A percentile compares a stretch with the other conserved stretches of the same genome.
These are phyloP conservation scores for Angomonas ambiguus DNA, from an alignment of 208 protist species.

Conservation along the genomic window DNA sequence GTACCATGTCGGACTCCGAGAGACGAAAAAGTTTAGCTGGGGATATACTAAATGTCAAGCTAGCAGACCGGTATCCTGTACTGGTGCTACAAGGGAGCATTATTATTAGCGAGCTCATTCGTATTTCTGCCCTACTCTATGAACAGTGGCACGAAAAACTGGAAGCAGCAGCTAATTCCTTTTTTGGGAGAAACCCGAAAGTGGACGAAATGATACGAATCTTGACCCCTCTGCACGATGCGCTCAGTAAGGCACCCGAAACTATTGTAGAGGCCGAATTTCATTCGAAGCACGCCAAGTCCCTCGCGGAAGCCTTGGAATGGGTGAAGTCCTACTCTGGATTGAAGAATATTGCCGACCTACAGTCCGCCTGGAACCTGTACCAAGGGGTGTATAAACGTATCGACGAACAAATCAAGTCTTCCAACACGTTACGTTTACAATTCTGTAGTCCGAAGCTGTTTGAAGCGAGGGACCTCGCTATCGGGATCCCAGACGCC, in stretches of 20 bases:
- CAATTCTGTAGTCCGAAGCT: conserved; percentile 83
- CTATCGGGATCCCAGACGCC: conserved; percentile 75
- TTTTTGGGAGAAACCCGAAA: conserved; percentile 81
- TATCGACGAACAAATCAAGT: conserved; percentile 74
- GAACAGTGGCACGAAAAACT: conserved; percentile 94
- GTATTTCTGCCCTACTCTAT: conserved; percentile 95
- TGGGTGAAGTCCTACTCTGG: conserved; percentile 62
- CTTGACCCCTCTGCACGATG: conserved; percentile 94
- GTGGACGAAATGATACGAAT: conserved; percentile 84
- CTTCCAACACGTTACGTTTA: conserved; percentile 40
- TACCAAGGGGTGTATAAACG: conserved; percentile 76
- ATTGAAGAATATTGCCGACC: conserved; percentile 51
- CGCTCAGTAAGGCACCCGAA: conserved; percentile 84
- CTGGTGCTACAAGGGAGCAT: conserved; percentile 92
- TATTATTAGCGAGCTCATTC: conserved; percentile 96
- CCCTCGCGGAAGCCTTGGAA: conserved; percentile 58
- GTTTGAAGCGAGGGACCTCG: conserved; percentile 69
- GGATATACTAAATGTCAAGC: conserved; percentile 53
- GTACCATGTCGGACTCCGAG: conserved; percentile 81
- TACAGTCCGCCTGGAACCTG: conserved; percentile 85
- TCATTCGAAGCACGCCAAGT: conserved; percentile 50
- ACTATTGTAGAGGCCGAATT: conserved; percentile 96
- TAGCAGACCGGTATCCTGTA: conserved; percentile 59
- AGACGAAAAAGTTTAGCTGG: conserved; percentile 65
- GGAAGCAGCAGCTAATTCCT: conserved; percentile 95